These are phyloP conservation scores for Phialocephala subalpina DNA, from an alignment of 2,329 filamentous ascomycete genomes.

Conservation along the genomic window DNA sequence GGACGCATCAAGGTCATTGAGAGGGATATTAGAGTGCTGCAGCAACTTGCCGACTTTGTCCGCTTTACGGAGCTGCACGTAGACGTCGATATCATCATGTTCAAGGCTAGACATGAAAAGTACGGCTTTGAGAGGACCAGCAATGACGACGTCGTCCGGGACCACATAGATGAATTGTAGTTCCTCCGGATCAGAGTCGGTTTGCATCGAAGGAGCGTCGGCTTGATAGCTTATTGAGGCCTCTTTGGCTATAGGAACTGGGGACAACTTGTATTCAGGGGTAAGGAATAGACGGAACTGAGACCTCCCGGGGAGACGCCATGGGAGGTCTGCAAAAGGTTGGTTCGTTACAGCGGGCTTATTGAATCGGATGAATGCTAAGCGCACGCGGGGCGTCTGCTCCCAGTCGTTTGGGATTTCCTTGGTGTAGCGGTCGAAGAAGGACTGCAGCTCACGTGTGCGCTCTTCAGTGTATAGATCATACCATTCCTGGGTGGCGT, in stretches of 20 bases:
- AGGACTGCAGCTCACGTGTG: conserved; percentile 35
- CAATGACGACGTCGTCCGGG: conserved; percentile 34
- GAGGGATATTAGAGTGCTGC: conserved; percentile 53
- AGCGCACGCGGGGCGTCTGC: conserved; percentile 53
- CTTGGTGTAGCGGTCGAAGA: conserved; percentile 56
- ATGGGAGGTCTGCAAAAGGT: conserved; percentile 44
- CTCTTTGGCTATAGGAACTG: neutral
- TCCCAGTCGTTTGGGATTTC: conserved; percentile 55
- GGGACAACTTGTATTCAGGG: conserved; percentile 4
- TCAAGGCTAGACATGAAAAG: conserved; percentile 54
- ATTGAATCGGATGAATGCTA: conserved; percentile 38
- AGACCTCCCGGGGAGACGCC: conserved; percentile 43
- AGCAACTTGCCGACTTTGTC: conserved; percentile 51
- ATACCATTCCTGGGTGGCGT: conserved; percentile 53
- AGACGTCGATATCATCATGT: conserved; percentile 54
- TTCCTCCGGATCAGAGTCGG: conserved; percentile 42
- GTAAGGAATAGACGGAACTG: conserved; percentile 45
- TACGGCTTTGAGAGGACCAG: conserved; percentile 52
- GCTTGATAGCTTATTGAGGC: conserved; percentile 28
- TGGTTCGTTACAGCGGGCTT: conserved; percentile 45
- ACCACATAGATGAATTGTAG: conserved; percentile 45
- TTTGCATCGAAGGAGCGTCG: too few species aligned
- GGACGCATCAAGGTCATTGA: too few species aligned
- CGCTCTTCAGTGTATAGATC: conserved; percentile 53
- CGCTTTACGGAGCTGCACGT: conserved; percentile 53